A percentile compares a stretch with the other conserved stretches of the same genome.
Conservation (phyloP, 345 rosid species). For the Sonneratia caseolaris region DNA sequence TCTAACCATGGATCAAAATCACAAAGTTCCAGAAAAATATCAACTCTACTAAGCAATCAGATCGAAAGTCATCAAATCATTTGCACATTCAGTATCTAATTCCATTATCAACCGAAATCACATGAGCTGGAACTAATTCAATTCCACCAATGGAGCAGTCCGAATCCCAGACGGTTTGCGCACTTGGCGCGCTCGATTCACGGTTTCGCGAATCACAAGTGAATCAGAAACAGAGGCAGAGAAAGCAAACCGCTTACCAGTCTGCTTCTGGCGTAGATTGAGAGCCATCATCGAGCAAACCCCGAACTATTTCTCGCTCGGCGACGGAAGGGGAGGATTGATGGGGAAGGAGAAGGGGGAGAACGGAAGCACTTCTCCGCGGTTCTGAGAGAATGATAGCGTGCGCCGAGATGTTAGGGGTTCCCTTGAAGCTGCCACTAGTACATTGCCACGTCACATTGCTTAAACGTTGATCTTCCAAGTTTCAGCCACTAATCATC, state of each 20-base stretch:
- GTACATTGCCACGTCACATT: background rate
- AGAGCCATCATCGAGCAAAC: constrained; percentile 60
- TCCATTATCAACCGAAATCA: background rate
- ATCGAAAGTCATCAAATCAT: background rate
- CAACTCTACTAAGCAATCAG: background rate
- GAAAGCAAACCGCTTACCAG: constrained; percentile 39
- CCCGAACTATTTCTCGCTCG: background rate
- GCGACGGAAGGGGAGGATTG: background rate
- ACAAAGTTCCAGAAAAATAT: background rate
- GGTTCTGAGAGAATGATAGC: background rate
- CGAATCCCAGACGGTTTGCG: background rate
- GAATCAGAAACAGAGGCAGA: constrained; percentile 3
- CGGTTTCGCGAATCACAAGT: background rate
- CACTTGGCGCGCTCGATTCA: background rate
- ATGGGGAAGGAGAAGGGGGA: background rate
- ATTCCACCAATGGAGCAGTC: background rate
- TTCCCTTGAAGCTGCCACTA: background rate
- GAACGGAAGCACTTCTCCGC: background rate
- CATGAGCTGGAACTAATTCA: background rate
- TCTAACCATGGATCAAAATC: background rate
- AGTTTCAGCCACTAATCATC: background rate
- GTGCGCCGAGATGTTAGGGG: background rate
- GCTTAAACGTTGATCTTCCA: background rate
- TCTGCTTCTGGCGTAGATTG: constrained; percentile 92
- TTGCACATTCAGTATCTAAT: background rate